Percentiles rank a stretch among this genome's conserved stretches.
phyloP scores from a whole-genome alignment of 176 grass and related monocot genomes.

The Oryza meyeriana region DNA sequence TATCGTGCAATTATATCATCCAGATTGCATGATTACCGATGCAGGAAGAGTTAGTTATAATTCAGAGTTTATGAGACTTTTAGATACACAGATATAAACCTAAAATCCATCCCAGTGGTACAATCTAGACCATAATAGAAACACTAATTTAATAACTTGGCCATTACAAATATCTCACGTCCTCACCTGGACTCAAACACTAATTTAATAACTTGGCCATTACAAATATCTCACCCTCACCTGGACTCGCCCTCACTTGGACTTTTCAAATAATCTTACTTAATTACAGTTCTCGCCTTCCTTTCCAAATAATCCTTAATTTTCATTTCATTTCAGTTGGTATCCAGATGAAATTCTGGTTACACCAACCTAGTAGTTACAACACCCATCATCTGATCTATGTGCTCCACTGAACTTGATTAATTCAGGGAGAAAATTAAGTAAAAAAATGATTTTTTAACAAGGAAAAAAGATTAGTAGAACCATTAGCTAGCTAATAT shows the following conservation, averaged over 20 bases:
- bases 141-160: not conserved
- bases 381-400: not conserved
- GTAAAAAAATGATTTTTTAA: not conserved
- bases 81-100: not conserved
- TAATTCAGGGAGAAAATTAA: slow-evolving; percentile 30
- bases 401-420: slow-evolving; percentile 38
- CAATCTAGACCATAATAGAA: not conserved
- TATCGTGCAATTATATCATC: not conserved
- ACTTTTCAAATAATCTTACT: too few species aligned
- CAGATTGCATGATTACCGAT: not conserved
- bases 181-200: too few species aligned
- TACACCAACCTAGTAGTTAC: not conserved
- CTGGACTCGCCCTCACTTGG: too few species aligned
- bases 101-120: not conserved
- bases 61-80: not conserved
- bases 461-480: not conserved
- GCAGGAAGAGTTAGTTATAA: not conserved
- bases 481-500: slow-evolving; percentile 9
- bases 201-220: not conserved
- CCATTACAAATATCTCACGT: too few species aligned
- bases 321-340: not conserved
- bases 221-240: too few species aligned
- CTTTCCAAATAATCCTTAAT: not conserved
- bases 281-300: too few species aligned
- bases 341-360: slow-evolving; percentile 29